Percentiles rank a stretch among this genome's conserved stretches.
phyloP scores from a whole-genome alignment of 805 yeast genomes.

The Tetrapisispora namnaoensis region DNA sequence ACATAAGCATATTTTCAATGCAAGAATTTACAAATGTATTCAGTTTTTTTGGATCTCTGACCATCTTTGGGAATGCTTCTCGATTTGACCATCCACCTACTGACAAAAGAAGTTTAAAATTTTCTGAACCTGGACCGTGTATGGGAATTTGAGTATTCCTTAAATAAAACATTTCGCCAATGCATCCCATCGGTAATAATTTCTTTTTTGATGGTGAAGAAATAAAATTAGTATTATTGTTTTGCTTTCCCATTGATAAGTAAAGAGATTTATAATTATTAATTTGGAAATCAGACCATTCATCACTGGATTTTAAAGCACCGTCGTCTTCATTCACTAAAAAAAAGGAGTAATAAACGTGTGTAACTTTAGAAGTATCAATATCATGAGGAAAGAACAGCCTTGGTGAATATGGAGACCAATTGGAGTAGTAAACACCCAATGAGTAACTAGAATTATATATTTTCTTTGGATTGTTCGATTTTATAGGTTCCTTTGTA shows the following conservation, averaged over 20 bases:
- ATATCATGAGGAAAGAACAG: slow-evolving; percentile 52
- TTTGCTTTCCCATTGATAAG: slow-evolving; percentile 3
- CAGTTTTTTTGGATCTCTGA: slow-evolving; percentile 31
- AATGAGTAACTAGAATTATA: slow-evolving; percentile 8
- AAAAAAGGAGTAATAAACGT: slow-evolving; percentile 72
- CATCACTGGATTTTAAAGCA: slow-evolving; percentile 44
- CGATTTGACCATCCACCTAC: slow-evolving; percentile 74
- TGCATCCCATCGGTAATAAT: slow-evolving; percentile 34
- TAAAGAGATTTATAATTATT: slow-evolving; percentile 15
- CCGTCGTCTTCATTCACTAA: slow-evolving; percentile 48
- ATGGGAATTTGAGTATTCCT: slow-evolving; percentile 23
- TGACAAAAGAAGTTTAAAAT: slow-evolving; percentile 54
- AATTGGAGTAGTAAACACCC: slow-evolving; percentile 44
- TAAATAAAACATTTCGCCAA: slow-evolving; percentile 40
- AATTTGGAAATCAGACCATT: slow-evolving; percentile 53
- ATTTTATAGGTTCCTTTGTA: neutral
- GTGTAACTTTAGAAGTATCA: slow-evolving; percentile 47
- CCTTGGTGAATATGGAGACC: slow-evolving; percentile 59
- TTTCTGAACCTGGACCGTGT: slow-evolving; percentile 10
- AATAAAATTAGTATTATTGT: neutral
- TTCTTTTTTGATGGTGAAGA: neutral
- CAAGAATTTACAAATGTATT: slow-evolving; percentile 42
- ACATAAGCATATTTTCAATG: slow-evolving; percentile 36
- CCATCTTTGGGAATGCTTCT: slow-evolving; percentile 38
- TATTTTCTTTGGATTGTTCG: neutral